Base-by-base conservation (phyloP, 2,329 filamentous ascomycete species). In the Zelopaecilomyces penicillatus region DNA sequence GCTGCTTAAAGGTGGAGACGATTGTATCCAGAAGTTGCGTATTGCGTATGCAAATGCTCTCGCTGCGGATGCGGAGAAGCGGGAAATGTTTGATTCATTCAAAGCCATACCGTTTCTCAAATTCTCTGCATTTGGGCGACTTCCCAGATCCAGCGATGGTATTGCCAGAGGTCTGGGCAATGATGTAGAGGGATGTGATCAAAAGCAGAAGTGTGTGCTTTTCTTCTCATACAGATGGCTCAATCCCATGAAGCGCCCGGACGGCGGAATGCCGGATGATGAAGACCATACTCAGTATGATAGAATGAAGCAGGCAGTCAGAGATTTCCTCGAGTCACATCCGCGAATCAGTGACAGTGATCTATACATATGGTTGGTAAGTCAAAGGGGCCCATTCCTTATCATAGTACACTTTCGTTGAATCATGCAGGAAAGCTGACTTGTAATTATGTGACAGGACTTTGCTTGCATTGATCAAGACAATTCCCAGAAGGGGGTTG, bases 191-290 rank as follows among this genome's bases (percentile, higher is more conserved):
- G 42, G 34, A 8, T 37, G 45, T 3, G 63, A 58, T 34, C 19
- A 19, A 19, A 19, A 19, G 19, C 19, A 19, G 19, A 19, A 19
- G 19, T 19, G 19, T 19, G 46, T 65, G 39, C 51, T 65, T 26
- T 66, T 66, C 53, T 54, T 65, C 39, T 65, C 63, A 0, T 66
- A 65, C 41, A 47, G 59, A 28, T 65, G 63, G 63, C 56, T 59
- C 11, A 57, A 53, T 6, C 52, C 48, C 27, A 19, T 19, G 19
- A 19, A 19, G 19, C 19, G 19, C 19, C 19, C 19, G 19, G 35
- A 36, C 4, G 34, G 42, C 11, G 47, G 43, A 5, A 37, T 39
- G 5, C 59, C 61, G 2, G 64, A 66, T 37, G 58, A 65, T 41
- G 43, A 46, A 1, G 19, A 50, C 1, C 44, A 58, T 41, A 65